Evolutionary conservation across 1,139 yeast species (phyloP), one percentile per base, ranked within the genome.

Genomic region (Candida albicans): DNA sequence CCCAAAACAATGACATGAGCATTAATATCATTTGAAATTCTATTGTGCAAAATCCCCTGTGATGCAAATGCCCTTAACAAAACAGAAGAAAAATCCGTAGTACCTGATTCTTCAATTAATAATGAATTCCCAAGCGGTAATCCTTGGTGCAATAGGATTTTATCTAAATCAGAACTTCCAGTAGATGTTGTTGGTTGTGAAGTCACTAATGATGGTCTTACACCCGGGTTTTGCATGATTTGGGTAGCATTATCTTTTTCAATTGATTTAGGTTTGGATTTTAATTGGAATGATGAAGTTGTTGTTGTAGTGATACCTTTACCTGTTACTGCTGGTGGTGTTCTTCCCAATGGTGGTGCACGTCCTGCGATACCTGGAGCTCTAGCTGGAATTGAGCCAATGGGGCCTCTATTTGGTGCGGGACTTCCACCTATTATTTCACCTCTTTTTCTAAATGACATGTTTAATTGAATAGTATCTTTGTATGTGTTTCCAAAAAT

Each of bases 71-170:
- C 72, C 50, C 93, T 79, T 32, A 84, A 61, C 33, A 93, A 54
- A 10, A 87, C 82, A n/a, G 90, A 77, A 2, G 87, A 76, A 59
- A 90, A 93, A 58, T 93, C 98, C 0, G 99, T 91, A 12, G 95
- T 84, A 0, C 96, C 95, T 11, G 81, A 77, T 59, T 93, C 99
- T 59, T 89, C 93, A 2, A 93, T 60, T 13, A 91, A 62, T 35
- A 90, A 59, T 6, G 87, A 75, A 11, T 75, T 65, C 0, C 96
- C 96, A 13, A 88, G 56, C 0, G 98, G 98, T 12, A 91, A 60
- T 0, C 99, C 99, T 48, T 81, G 88, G 61, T 93, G 98, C 1
- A 79, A 79, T 44, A 93, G 61, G 1, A 89, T 65, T 51, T 76
- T 81, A 61, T 93, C 98, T 31, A 93, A 63, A 57, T 87, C 93